Base-by-base conservation (phyloP, 495 filamentous ascomycete genomes). In the Aspergillus sparsus region DNA sequence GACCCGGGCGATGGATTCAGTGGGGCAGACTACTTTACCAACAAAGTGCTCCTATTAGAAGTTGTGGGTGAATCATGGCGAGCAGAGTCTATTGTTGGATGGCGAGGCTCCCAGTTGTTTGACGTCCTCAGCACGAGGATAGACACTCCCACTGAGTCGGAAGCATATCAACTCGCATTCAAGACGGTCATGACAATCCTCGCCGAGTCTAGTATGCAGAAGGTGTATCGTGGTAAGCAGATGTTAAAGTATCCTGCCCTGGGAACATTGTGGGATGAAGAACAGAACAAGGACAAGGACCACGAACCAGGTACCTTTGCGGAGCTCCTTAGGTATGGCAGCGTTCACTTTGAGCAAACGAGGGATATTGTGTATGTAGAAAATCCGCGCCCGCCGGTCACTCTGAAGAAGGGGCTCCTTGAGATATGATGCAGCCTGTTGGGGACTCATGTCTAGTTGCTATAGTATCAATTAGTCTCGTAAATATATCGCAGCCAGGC, bases 261-360 rank as follows among this genome's bases (percentile, higher is more conserved):
- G 36, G 52, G 36, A 7, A 18, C 18, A 13, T 42, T 55, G 35
- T 55, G 52, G 52, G 52, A 55, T 13, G 15, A 55, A 42, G 36
- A 39, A 13, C 52, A 27, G 34, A 42, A 55, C 16, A 27, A 55
- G 52, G 15, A 55, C 18, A 39, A n/a, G n/a, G 52, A 55, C 16
- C 37, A 31, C 13, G 9, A 55, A 37, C 15, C 36, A 42, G 52
- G 52, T 13, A 55, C 52, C 11, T 44, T 55, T n/a, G 52, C 52
- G 8, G 52, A 21, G 18, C 31, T 42, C 12, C 35, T 55, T 0
- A 21, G 52, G 9, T 32, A 32, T 42, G 52, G 16, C 15, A 55
- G 52, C 44, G 36, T 31, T 10, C 34, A 55, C 12, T 39, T 42
- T 18, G 41, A 21, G 5, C 52, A 55, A 21, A 55, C 52, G 0